Evolutionary conservation across 495 filamentous ascomycete species (phyloP).

Genomic region (Talaromyces borbonicus): DNA sequence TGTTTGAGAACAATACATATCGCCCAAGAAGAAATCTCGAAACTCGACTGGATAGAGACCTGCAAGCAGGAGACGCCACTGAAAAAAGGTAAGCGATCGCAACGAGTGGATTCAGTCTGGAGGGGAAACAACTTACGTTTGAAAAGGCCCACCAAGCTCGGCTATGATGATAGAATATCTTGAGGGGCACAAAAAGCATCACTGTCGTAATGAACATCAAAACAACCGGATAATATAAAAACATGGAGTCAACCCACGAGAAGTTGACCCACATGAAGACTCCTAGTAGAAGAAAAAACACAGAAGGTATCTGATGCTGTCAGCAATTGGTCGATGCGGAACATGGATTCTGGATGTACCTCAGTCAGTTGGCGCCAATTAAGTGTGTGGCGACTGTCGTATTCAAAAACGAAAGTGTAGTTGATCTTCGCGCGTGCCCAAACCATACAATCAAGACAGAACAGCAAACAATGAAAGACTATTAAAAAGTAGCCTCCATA

Average conservation of each 20-base stretch:
- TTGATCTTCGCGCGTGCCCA: slow-evolving; percentile 84
- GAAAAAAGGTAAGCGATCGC: slow-evolving; percentile 9
- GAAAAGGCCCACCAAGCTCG: slow-evolving; percentile 78
- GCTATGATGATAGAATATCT: slow-evolving; percentile 63
- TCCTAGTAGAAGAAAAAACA: slow-evolving; percentile 69
- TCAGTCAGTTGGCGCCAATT: slow-evolving; percentile 87
- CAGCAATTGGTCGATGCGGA: neutral
- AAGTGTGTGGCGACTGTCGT: slow-evolving; percentile 71
- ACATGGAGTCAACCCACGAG: slow-evolving; percentile 56
- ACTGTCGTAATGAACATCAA: slow-evolving; percentile 55
- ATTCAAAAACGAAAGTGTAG: slow-evolving; percentile 94
- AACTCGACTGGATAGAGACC: slow-evolving; percentile 93
- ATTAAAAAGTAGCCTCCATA: slow-evolving; percentile 80
- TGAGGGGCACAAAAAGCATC: slow-evolving; percentile 66
- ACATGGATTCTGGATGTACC: slow-evolving; percentile 25
- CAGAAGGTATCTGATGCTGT: slow-evolving; percentile 51
- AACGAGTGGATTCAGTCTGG: neutral
- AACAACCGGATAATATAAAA: slow-evolving; percentile 81
- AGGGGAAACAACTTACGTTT: slow-evolving; percentile 45
- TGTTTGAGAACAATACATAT: slow-evolving; percentile 93
- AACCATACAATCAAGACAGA: slow-evolving; percentile 68
- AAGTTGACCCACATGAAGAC: slow-evolving; percentile 85
- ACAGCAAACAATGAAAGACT: slow-evolving; percentile 61
- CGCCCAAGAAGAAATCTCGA: slow-evolving; percentile 92
- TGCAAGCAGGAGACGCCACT: slow-evolving; percentile 79